These are phyloP conservation scores for Fomitopsis serialis DNA, from an alignment of 768 basidiomycete species.

Conservation along the genomic window DNA sequence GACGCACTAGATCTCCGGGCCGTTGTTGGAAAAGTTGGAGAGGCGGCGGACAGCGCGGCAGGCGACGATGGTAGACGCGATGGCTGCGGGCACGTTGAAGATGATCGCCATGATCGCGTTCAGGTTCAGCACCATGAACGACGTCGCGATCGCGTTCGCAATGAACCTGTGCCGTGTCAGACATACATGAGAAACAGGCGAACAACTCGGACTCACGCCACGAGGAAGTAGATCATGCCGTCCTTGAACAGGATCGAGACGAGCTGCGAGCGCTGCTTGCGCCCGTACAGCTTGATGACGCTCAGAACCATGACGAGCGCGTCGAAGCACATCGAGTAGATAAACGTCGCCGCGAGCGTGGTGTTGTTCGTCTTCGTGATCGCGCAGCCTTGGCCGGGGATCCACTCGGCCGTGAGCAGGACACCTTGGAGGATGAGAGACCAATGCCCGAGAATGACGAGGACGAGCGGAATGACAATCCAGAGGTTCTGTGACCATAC, in stretches of 20 bases:
- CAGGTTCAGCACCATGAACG: slow-evolving; percentile 62
- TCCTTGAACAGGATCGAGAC: slow-evolving; percentile 64
- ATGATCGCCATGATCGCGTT: slow-evolving; percentile 72
- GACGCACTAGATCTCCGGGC: slow-evolving; percentile 50
- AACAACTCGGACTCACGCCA: slow-evolving; percentile 72
- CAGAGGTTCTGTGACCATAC: slow-evolving; percentile 58
- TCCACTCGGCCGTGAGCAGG: slow-evolving; percentile 53
- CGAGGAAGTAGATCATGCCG: slow-evolving; percentile 69
- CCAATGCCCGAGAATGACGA: slow-evolving; percentile 66
- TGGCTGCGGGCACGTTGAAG: slow-evolving; percentile 67
- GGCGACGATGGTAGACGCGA: slow-evolving; percentile 68
- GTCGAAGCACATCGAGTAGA: slow-evolving; percentile 76
- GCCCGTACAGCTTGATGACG: slow-evolving; percentile 47
- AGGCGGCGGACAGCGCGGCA: slow-evolving; percentile 59
- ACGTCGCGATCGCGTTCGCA: slow-evolving; percentile 36
- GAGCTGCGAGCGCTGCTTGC: slow-evolving; percentile 37
- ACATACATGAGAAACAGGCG: too few relatives aligned
- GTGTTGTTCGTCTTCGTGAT: slow-evolving; percentile 58
- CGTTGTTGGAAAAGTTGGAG: slow-evolving; percentile 47
- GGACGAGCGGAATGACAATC: slow-evolving; percentile 43
- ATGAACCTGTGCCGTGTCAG: slow-evolving; percentile 29
- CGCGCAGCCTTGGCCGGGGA: slow-evolving; percentile 43
- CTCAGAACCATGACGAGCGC: slow-evolving; percentile 54
- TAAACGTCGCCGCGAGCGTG: slow-evolving; percentile 63
- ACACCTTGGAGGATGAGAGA: slow-evolving; percentile 64